A percentile compares a stretch with the other conserved stretches of the same genome.
Conservation (phyloP, 768 basidiomycete species). For the Tricholoma hemisulphureum region DNA sequence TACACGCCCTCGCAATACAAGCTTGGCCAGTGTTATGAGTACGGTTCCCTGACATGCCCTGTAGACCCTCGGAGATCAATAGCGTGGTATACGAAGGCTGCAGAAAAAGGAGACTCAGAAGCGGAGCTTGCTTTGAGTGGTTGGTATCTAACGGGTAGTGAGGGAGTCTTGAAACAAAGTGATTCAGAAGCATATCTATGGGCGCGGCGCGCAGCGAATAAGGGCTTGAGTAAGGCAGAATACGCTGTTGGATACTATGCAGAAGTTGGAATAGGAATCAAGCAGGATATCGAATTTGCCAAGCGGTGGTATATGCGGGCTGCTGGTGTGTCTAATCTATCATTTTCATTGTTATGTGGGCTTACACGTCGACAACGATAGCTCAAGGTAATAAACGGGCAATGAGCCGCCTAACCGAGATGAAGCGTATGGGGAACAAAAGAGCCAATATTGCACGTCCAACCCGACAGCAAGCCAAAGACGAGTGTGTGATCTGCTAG, state of each 20-base stretch:
- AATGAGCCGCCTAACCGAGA: slow-evolving; percentile 92
- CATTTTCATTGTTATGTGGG: background rate
- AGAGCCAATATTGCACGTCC: slow-evolving; percentile 77
- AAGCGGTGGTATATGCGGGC: slow-evolving; percentile 99
- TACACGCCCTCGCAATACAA: slow-evolving; percentile 95
- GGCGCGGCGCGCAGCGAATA: slow-evolving; percentile 95
- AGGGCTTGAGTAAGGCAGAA: slow-evolving; percentile 94
- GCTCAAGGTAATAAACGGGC: slow-evolving; percentile 98
- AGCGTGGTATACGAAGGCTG: slow-evolving; percentile 98
- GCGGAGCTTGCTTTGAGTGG: slow-evolving; percentile 95
- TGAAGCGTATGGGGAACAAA: slow-evolving; percentile 87
- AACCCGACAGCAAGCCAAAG: slow-evolving; percentile 89
- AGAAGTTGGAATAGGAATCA: slow-evolving; percentile 96
- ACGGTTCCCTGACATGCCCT: slow-evolving; percentile 82
- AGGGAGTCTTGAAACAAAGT: slow-evolving; percentile 94
- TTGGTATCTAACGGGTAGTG: slow-evolving; percentile 96
- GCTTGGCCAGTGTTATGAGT: slow-evolving; percentile 94
- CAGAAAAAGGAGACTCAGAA: slow-evolving; percentile 93
- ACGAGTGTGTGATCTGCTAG: slow-evolving; percentile 86
- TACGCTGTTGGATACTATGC: slow-evolving; percentile 99
- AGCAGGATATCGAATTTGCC: slow-evolving; percentile 92
- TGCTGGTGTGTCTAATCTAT: slow-evolving; percentile 64
- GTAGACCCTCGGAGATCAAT: slow-evolving; percentile 93
- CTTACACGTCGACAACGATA: slow-evolving; percentile 29
- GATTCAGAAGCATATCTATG: slow-evolving; percentile 99